These are phyloP conservation scores for Erysimum cheiranthoides DNA, from an alignment of 345 rosid species.

Conservation along the genomic window DNA sequence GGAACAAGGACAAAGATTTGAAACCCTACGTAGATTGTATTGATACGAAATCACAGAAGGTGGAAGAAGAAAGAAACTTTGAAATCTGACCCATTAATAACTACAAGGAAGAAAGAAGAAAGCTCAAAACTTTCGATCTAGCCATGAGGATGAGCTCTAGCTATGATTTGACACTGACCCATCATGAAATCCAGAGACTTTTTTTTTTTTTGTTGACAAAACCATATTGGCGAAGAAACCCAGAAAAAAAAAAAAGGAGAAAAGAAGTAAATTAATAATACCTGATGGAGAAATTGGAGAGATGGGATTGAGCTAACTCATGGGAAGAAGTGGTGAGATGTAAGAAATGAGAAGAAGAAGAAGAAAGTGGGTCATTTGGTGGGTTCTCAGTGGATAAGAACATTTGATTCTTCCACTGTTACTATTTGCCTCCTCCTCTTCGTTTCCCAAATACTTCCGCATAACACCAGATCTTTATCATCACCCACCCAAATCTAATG, in stretches of 20 bases:
- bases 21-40: background rate
- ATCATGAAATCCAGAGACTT: constrained; percentile 36
- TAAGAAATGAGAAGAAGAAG: constrained; percentile 48
- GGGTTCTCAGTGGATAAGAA: constrained; percentile 84
- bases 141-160: constrained; percentile 14
- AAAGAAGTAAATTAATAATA: constrained; percentile 27
- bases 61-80: background rate
- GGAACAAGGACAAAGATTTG: background rate
- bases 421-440: constrained; percentile 52
- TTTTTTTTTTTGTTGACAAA: background rate
- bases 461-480: constrained; percentile 52
- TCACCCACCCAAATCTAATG: background rate
- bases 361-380: constrained; percentile 68
- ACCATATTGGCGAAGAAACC: constrained; percentile 29
- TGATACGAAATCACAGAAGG: constrained; percentile 18
- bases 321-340: constrained; percentile 40
- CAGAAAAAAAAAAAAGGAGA: constrained; percentile 5
- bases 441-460: constrained; percentile 61
- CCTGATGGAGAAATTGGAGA: constrained; percentile 89
- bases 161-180: constrained; percentile 36
- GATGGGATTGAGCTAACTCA: constrained; percentile 46
- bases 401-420: constrained; percentile 62
- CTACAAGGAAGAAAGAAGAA: constrained; percentile 25
- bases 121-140: constrained; percentile 36
- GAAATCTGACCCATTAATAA: constrained; percentile 56